A percentile compares a stretch with the other conserved stretches of the same genome.
Conservation (phyloP, 78 protist species). For the Chrysochromulina tobinii region DNA sequence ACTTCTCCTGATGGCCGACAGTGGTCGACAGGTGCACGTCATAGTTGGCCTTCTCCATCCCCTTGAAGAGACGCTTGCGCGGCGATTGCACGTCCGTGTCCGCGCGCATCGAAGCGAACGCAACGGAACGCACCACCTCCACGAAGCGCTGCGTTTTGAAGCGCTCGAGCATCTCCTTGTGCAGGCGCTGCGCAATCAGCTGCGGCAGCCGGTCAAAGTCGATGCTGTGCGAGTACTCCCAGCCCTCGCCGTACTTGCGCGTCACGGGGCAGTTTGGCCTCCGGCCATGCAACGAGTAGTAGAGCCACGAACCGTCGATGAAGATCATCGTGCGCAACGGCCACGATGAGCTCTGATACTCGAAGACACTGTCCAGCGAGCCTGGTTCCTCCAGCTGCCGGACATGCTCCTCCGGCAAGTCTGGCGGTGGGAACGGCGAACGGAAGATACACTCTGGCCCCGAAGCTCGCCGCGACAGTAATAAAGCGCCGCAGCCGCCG, state of each 20-base stretch:
- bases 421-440: too few relatives aligned
- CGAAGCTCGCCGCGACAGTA: too few relatives aligned
- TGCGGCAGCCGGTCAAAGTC: background rate
- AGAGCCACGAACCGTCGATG: conserved; percentile 16
- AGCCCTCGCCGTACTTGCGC: background rate
- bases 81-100: background rate
- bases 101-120: background rate
- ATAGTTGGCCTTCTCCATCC: background rate
- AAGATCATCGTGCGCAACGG: background rate
- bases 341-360: too few relatives aligned
- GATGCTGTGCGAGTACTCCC: background rate
- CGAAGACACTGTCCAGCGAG: too few relatives aligned
- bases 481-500: too few relatives aligned
- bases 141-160: background rate
- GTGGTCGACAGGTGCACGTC: background rate
- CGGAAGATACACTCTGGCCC: too few relatives aligned
- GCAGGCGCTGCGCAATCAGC: background rate
- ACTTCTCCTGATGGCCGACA: background rate
- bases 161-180: background rate
- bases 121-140: background rate
- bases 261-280: background rate
- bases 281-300: background rate
- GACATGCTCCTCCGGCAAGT: too few relatives aligned
- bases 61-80: background rate
- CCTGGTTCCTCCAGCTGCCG: too few relatives aligned